These are phyloP conservation scores for Skeletonema costatum DNA, from an alignment of 108 stramenopile species.

Conservation along the genomic window DNA sequence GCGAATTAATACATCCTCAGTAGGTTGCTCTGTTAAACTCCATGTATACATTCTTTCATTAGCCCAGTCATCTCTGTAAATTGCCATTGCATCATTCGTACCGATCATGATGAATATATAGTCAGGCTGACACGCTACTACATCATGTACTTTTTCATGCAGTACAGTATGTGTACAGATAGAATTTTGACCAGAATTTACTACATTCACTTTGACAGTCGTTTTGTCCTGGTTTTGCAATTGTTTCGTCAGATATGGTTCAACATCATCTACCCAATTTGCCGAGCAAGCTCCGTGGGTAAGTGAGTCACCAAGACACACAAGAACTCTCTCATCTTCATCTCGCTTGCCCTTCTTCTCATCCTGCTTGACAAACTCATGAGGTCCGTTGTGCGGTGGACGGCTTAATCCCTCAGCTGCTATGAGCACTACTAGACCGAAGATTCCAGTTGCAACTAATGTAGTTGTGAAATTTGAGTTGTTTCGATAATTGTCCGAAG, in stretches of 20 bases:
- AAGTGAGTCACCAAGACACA: conserved; percentile 22
- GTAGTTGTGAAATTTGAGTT: neutral
- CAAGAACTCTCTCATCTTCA: conserved; percentile 8
- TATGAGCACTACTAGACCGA: neutral
- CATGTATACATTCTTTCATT: neutral
- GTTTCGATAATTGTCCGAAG: no score
- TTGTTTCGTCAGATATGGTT: neutral
- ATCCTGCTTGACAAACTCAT: conserved; percentile 7
- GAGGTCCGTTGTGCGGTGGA: conserved; percentile 9
- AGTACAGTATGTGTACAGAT: conserved; percentile 25
- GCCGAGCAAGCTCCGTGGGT: conserved; percentile 23
- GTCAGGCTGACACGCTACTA: conserved; percentile 9
- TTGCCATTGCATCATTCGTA: conserved; percentile 22
- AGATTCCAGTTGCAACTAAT: neutral
- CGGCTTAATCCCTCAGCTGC: conserved; percentile 2
- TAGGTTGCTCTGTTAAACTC: neutral
- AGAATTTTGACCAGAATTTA: conserved; percentile 10
- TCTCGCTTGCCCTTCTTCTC: neutral
- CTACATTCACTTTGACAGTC: neutral
- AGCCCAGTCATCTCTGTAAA: conserved; percentile 13
- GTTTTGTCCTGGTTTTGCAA: neutral
- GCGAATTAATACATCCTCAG: neutral
- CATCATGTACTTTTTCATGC: conserved; percentile 7
- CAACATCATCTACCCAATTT: conserved; percentile 16
- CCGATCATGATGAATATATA: conserved; percentile 18